phyloP scores from a whole-genome alignment of 2,329 filamentous ascomycete species.

The Pyrenophora graminea region DNA sequence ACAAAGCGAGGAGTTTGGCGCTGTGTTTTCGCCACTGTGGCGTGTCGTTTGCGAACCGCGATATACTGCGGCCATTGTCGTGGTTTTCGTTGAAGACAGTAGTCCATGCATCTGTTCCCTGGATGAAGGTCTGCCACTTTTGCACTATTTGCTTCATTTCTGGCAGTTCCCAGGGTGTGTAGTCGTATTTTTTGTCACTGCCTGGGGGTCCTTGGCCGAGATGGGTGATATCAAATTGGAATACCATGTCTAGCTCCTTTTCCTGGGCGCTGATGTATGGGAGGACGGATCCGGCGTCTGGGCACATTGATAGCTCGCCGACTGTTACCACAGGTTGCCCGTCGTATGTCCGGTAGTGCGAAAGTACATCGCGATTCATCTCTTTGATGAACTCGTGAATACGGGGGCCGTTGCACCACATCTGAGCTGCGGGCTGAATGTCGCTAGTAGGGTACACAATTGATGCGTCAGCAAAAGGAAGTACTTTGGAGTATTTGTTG shows the following conservation, averaged over 20 bases:
- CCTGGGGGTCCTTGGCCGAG: conserved; percentile 43
- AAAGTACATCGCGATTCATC: conserved; percentile 57
- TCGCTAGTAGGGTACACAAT: conserved; percentile 47
- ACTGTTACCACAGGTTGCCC: conserved; percentile 54
- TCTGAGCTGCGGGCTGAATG: conserved; percentile 55
- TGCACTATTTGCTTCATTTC: conserved; percentile 39
- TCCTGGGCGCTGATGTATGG: conserved; percentile 48
- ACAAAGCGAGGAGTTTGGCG: conserved; percentile 49
- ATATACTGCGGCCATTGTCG: conserved; percentile 57
- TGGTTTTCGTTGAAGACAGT: conserved; percentile 59
- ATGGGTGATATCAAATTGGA: conserved; percentile 52
- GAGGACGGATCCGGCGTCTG: conserved; percentile 49
- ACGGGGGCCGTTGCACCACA: conserved; percentile 62
- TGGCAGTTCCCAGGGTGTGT: conserved; percentile 27
- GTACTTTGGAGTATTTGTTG: conserved; percentile 54
- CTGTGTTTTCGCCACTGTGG: conserved; percentile 50
- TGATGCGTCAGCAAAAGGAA: conserved; percentile 49
- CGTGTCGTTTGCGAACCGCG: conserved; percentile 54
- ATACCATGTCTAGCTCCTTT: conserved; percentile 55
- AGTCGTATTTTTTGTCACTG: conserved; percentile 39
- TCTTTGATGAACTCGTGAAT: conserved; percentile 63
- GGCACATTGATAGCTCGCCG: conserved; percentile 60
- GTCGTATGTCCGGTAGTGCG: conserved; percentile 57
- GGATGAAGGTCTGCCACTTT: conserved; percentile 39
- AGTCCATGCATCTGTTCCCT: conserved; percentile 51